Base-by-base conservation (phyloP, 176 grass and related monocot genomes). In the Miscanthus lutarioriparius region DNA sequence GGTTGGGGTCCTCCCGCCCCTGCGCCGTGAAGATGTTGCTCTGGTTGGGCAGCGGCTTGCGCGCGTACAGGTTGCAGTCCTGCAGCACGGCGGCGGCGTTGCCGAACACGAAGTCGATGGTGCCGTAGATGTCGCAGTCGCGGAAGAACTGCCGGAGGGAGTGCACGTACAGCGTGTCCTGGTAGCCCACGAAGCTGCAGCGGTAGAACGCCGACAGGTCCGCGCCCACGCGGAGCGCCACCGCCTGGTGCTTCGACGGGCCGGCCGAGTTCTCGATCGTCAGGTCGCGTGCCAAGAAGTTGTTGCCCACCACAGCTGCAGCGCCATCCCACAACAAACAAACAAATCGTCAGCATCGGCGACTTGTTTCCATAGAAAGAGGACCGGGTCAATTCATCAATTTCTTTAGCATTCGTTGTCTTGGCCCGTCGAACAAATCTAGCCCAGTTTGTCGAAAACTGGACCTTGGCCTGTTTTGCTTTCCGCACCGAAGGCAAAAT, bases 161-260 rank as follows among this genome's bases (percentile, higher is more conserved):
- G 76, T 97, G 94, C 81, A 92, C 88, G 82, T 97, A 97, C 35
- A 97, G 85, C 33, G 94, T 97, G 91, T 97, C 94, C 72, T 94
- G 94, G 89, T 90, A 97, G 25, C 82, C 94, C 59, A 91, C 94
- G 89, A 97, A 91, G 75, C 95, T 94, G 84, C 95, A 97, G 0
- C 84, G 79, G 78, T 91, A 91, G 82, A 97, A 97, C 1, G 83
- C 87, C 0, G 91, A 86, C 0, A 91, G 91, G 82, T 97, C 94
- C 0, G 91, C 79, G 64, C 87, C 87, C 26, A 86, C 85, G 63
- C 91, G 74, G 11, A 97, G 82, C 44, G 94, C 94, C 73, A 97
- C 94, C 22, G 94, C 94, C 65, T 97, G 94, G 79, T 93, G 91
- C 82, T 93, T 92, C 26, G 88, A 86, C 3, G 92, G 81, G 1